Evolutionary conservation across 108 stramenopile genomes (phyloP).

Genomic region (Fragilaria crotonensis): DNA sequence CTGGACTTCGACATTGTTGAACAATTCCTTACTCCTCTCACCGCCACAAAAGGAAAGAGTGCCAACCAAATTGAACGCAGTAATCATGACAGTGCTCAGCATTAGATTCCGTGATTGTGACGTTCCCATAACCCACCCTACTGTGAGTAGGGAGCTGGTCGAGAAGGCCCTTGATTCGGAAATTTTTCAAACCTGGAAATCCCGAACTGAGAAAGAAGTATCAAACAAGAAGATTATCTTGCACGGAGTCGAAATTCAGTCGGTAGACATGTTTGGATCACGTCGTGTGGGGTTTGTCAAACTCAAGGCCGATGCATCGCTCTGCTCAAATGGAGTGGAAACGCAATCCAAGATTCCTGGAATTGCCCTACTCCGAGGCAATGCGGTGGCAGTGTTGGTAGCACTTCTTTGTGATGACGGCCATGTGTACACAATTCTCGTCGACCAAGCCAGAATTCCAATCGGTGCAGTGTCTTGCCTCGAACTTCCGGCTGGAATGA

Average conservation of each 20-base stretch:
- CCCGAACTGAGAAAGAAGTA: too few relatives aligned
- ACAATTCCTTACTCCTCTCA: too few relatives aligned
- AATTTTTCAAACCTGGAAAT: too few relatives aligned
- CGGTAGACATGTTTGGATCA: conserved; percentile 37
- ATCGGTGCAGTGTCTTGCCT: conserved; percentile 23
- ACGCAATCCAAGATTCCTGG: conserved; percentile 17
- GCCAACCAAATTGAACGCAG: too few relatives aligned
- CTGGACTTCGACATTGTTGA: too few relatives aligned
- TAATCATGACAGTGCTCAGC: too few relatives aligned
- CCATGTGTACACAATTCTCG: conserved; percentile 20
- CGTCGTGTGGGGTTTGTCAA: conserved; percentile 31
- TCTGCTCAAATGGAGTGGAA: not conserved
- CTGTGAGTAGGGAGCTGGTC: too few relatives aligned
- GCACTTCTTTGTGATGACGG: conserved; percentile 17
- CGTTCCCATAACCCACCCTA: too few relatives aligned
- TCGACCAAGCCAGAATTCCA: conserved; percentile 34
- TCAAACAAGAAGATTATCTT: conserved; percentile 9
- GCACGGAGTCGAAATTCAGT: conserved; percentile 26
- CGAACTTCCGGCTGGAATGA: conserved; percentile 38
- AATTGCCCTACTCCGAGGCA: conserved; percentile 31
- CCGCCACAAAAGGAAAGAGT: too few relatives aligned
- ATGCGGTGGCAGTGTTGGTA: conserved; percentile 27
- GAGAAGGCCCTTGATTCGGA: too few relatives aligned
- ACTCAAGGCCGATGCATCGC: conserved; percentile 13
- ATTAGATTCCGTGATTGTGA: too few relatives aligned